Percentiles rank a stretch among this genome's conserved stretches.
These are phyloP conservation scores for Lasiodiplodia sp. DNA, from an alignment of 2,329 filamentous ascomycete genomes.

Conservation along the genomic window DNA sequence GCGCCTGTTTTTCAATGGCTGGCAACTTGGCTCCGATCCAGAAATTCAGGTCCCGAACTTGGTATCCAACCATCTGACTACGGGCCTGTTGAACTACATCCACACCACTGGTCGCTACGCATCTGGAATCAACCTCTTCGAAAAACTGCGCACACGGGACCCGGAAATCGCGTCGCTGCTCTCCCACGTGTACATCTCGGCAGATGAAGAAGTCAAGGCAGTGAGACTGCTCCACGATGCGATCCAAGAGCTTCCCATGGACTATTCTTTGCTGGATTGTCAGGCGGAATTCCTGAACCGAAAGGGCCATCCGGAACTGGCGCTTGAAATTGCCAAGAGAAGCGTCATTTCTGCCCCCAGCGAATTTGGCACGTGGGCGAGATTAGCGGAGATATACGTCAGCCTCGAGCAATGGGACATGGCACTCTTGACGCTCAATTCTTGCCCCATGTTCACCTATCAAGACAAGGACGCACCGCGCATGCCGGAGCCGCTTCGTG, in stretches of 20 bases:
- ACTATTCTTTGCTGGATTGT: conserved; percentile 93
- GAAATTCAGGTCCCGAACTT: conserved; percentile 97
- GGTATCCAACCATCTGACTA: conserved; percentile 93
- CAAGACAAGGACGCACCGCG: conserved; percentile 96
- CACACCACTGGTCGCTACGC: conserved; percentile 92
- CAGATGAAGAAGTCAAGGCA: conserved; percentile 96
- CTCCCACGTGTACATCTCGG: conserved; percentile 89
- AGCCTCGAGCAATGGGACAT: conserved; percentile 96
- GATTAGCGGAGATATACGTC: conserved; percentile 92
- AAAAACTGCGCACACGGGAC: conserved; percentile 90
- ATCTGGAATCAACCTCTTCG: conserved; percentile 96
- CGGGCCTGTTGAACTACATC: conserved; percentile 93
- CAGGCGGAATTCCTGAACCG: conserved; percentile 90
- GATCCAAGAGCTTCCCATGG: conserved; percentile 92
- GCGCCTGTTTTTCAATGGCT: conserved; percentile 92
- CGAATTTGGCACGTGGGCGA: conserved; percentile 96
- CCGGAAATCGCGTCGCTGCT: conserved; percentile 93
- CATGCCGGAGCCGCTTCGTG: conserved; percentile 90
- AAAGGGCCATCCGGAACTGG: conserved; percentile 87
- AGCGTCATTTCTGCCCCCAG: conserved; percentile 94
- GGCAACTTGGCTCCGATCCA: conserved; percentile 94
- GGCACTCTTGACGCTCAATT: conserved; percentile 92
- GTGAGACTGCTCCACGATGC: conserved; percentile 87
- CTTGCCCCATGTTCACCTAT: conserved; percentile 99
- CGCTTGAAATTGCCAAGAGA: conserved; percentile 90